Evolutionary conservation across 441 rosid genomes (phyloP).

Genomic region (Gossypium trilobum): DNA sequence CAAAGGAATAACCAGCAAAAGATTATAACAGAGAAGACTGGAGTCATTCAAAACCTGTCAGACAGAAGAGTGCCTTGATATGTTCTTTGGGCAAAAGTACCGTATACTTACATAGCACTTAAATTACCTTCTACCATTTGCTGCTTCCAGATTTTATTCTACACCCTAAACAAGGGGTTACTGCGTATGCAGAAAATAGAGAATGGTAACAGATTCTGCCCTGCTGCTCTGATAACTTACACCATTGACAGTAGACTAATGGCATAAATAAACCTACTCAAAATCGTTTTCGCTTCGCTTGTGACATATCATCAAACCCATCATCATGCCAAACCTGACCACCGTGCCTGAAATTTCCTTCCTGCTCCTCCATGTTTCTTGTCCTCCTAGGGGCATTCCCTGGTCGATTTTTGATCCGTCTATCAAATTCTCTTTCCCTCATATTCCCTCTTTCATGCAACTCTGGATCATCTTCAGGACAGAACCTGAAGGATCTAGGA

Average conservation of each 20-base stretch:
- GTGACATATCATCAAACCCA: conserved; percentile 42
- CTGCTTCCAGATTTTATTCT: not conserved
- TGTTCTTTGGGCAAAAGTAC: not conserved
- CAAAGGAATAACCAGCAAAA: not conserved
- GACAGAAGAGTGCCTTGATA: not conserved
- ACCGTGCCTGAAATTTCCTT: conserved; percentile 19
- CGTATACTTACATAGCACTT: not conserved
- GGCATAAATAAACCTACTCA: conserved; percentile 20
- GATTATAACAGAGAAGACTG: not conserved
- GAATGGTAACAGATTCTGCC: not conserved
- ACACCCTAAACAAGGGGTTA: not conserved
- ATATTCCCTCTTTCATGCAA: conserved; percentile 42
- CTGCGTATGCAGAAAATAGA: not conserved
- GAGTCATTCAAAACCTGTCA: not conserved
- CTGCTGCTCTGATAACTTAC: not conserved
- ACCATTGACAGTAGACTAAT: not conserved
- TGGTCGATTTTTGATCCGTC: conserved; percentile 43
- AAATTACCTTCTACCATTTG: not conserved
- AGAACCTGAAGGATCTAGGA: conserved; percentile 43
- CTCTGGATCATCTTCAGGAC: conserved; percentile 36
- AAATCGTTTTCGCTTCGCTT: conserved; percentile 52
- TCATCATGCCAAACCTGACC: conserved; percentile 39
- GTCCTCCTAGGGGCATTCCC: conserved; percentile 52
- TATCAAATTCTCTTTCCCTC: conserved; percentile 52
- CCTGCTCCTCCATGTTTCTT: conserved; percentile 49